phyloP scores from a whole-genome alignment of 257 asterid genomes.

The Oldenlandia corymbosa region DNA sequence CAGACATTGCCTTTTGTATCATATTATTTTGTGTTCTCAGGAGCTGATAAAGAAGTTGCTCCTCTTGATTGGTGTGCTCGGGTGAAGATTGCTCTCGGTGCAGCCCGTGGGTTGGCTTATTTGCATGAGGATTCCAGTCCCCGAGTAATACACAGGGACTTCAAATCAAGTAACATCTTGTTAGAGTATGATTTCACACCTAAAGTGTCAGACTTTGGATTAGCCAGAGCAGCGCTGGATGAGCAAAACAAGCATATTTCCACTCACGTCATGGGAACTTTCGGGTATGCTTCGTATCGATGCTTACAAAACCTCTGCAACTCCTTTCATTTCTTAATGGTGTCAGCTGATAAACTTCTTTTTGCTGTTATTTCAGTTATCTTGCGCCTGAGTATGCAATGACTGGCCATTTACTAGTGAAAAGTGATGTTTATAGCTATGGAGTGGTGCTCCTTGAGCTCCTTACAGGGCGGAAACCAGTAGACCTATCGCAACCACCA shows the following conservation, averaged over 20 bases:
- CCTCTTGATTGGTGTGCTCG: constrained; percentile 83
- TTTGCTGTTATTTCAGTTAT: constrained; percentile 45
- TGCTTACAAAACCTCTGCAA: background rate
- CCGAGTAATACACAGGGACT: constrained; percentile 91
- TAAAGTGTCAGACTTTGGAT: constrained; percentile 91
- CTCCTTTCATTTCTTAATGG: background rate
- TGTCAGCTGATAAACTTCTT: background rate
- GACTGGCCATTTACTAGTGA: constrained; percentile 96
- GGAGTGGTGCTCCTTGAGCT: constrained; percentile 96
- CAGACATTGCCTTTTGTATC: background rate
- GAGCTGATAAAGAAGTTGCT: constrained; percentile 52
- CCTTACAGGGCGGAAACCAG: constrained; percentile 80
- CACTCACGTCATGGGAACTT: constrained; percentile 97
- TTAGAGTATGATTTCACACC: constrained; percentile 80
- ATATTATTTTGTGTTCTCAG: constrained; percentile 30
- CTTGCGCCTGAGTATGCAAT: constrained; percentile 97
- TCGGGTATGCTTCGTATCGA: constrained; percentile 45
- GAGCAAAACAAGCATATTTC: constrained; percentile 70
- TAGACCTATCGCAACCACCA: constrained; percentile 75
- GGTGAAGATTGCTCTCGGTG: constrained; percentile 85
- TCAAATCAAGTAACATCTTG: constrained; percentile 87
- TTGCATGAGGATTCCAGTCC: constrained; percentile 98
- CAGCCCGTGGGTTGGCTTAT: constrained; percentile 90
- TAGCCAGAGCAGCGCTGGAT: constrained; percentile 80
- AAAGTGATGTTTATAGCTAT: constrained; percentile 92